Evolutionary conservation across 805 yeast genomes (phyloP).

Genomic region (Saturnispora silvae): DNA sequence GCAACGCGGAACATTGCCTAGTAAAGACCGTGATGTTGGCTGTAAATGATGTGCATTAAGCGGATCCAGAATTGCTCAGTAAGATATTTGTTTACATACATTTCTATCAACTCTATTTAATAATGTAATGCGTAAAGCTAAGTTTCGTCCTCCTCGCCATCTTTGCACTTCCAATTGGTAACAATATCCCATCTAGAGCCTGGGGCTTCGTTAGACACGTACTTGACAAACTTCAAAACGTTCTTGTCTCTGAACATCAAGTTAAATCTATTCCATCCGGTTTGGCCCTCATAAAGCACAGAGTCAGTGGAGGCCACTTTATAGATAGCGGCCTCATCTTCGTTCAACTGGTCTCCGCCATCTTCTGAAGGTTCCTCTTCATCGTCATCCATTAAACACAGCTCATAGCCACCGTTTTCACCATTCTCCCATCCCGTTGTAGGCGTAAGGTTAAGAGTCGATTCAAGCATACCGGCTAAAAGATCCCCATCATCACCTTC

Average conservation of each 20-base stretch:
- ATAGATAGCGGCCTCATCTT: slow-evolving; percentile 83
- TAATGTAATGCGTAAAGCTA: too few relatives aligned
- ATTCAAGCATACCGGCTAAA: slow-evolving; percentile 55
- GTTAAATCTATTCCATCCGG: slow-evolving; percentile 71
- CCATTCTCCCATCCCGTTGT: slow-evolving; percentile 76
- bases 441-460: slow-evolving; percentile 75
- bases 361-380: slow-evolving; percentile 1
- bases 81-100: too few relatives aligned
- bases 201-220: slow-evolving; percentile 76
- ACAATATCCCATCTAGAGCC: slow-evolving; percentile 90
- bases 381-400: slow-evolving; percentile 55
- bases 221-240: slow-evolving; percentile 86
- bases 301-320: slow-evolving; percentile 57
- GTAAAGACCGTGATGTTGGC: too few relatives aligned
- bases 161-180: slow-evolving; percentile 65
- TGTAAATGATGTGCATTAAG: too few relatives aligned
- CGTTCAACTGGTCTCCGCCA: slow-evolving; percentile 16
- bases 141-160: too few relatives aligned
- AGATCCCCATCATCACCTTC: slow-evolving; percentile 18
- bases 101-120: too few relatives aligned
- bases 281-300: slow-evolving; percentile 68
- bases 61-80: too few relatives aligned
- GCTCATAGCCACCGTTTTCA: slow-evolving; percentile 91
- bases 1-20: too few relatives aligned
- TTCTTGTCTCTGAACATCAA: slow-evolving; percentile 74